Evolutionary conservation across 176 grass and related monocot species (phyloP).

Genomic region (Zizania latifolia): DNA sequence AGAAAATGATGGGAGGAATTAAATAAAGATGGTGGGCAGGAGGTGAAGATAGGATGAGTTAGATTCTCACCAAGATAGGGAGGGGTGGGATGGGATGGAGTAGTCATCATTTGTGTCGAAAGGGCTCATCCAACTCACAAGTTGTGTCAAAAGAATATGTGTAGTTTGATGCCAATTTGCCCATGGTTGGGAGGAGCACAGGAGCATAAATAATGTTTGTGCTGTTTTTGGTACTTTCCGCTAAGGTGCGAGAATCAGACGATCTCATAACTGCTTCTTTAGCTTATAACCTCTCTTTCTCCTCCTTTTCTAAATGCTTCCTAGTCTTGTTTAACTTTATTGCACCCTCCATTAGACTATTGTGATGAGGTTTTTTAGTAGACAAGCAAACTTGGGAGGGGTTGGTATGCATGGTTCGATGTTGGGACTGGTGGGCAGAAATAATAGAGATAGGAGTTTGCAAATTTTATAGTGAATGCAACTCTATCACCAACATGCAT

Average conservation of each 20-base stretch:
- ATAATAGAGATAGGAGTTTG: constrained; percentile 36
- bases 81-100: not conserved
- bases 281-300: not conserved
- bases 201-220: too few relatives aligned
- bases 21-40: not conserved
- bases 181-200: too few relatives aligned
- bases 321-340: not conserved
- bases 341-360: not conserved
- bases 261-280: constrained; percentile 13
- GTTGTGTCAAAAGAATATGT: not conserved
- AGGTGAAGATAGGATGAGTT: constrained; percentile 13
- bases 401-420: too few relatives aligned
- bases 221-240: too few relatives aligned
- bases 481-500: not conserved
- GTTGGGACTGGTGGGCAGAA: constrained; percentile 7
- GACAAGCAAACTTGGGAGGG: too few relatives aligned
- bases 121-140: not conserved
- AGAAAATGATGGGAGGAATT: not conserved
- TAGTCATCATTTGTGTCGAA: not conserved
- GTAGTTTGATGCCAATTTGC: not conserved
- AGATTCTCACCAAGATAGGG: constrained; percentile 32
- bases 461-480: not conserved
- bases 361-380: not conserved
- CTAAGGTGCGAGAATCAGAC: not conserved
- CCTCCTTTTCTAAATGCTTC: not conserved